A percentile compares a stretch with the other conserved stretches of the same genome.
phyloP scores from a whole-genome alignment of 441 rosid species.

The Capsella rubella region DNA sequence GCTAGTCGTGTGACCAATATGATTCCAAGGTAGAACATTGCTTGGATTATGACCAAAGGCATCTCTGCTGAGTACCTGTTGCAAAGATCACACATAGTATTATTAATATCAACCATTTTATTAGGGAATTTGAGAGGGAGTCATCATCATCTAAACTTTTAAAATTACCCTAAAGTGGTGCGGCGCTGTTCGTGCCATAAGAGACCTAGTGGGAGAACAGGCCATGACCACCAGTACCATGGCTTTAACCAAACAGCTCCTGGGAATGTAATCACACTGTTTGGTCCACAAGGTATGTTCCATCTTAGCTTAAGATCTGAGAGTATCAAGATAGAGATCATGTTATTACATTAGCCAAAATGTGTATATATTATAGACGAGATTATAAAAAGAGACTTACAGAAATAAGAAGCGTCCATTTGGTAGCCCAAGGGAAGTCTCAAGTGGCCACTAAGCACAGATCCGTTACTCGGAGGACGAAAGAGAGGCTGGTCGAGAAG shows the following conservation, averaged over 20 bases:
- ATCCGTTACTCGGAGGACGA: constrained; percentile 69
- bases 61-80: constrained; percentile 66
- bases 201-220: constrained; percentile 87
- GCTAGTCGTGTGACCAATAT: constrained; percentile 75
- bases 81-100: not conserved
- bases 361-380: not conserved
- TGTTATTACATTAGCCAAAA: constrained; percentile 14
- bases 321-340: not conserved
- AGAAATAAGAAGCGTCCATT: constrained; percentile 95
- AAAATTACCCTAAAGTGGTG: constrained; percentile 58
- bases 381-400: constrained; percentile 53
- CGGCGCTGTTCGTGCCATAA: constrained; percentile 89
- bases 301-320: constrained; percentile 85
- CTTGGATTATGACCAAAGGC: constrained; percentile 70
- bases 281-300: constrained; percentile 94
- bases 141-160: not conserved
- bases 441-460: constrained; percentile 61
- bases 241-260: constrained; percentile 97
- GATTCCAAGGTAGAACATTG: constrained; percentile 67
- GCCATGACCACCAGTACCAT: constrained; percentile 99
- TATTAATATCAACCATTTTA: not conserved
- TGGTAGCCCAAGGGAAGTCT: constrained; percentile 96
- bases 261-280: constrained; percentile 91
- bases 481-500: constrained; percentile 87
- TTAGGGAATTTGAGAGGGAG: not conserved